Evolutionary conservation across 371 early-diverging fungal species (phyloP).

Genomic region (Mucor indicus): DNA sequence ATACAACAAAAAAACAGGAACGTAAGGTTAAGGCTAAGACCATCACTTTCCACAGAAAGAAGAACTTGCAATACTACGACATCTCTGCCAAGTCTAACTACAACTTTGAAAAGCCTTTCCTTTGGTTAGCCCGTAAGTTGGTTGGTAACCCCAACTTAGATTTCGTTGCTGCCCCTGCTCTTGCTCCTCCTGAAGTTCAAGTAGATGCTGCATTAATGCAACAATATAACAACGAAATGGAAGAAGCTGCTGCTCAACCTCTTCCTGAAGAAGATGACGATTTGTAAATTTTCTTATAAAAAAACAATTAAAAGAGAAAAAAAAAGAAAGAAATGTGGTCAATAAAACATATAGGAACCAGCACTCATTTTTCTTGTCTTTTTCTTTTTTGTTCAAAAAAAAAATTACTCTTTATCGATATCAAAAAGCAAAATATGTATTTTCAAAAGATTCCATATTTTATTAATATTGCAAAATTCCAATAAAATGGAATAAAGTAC

Average conservation of each 20-base stretch:
- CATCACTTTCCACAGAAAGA: constrained; percentile 99
- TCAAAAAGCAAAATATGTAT: no score
- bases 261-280: constrained; percentile 90
- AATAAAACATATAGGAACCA: no score
- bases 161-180: constrained; percentile 97
- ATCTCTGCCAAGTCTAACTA: constrained; percentile 99
- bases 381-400: no score
- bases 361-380: neutral
- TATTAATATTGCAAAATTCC: no score
- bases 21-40: constrained; percentile 99
- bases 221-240: constrained; percentile 78
- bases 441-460: no score
- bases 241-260: constrained; percentile 72
- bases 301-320: no score
- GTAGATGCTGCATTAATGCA: constrained; percentile 80
- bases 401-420: no score
- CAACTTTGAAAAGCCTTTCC: constrained; percentile 99
- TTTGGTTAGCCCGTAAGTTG: constrained; percentile 98
- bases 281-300: constrained; percentile 60
- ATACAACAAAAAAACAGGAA: constrained; percentile 71
- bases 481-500: no score
- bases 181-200: constrained; percentile 94
- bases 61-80: constrained; percentile 99
- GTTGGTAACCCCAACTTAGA: constrained; percentile 93
- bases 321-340: no score